Evolutionary conservation across 2,329 filamentous ascomycete species (phyloP).

Genomic region (Annulohypoxylon truncatum): DNA sequence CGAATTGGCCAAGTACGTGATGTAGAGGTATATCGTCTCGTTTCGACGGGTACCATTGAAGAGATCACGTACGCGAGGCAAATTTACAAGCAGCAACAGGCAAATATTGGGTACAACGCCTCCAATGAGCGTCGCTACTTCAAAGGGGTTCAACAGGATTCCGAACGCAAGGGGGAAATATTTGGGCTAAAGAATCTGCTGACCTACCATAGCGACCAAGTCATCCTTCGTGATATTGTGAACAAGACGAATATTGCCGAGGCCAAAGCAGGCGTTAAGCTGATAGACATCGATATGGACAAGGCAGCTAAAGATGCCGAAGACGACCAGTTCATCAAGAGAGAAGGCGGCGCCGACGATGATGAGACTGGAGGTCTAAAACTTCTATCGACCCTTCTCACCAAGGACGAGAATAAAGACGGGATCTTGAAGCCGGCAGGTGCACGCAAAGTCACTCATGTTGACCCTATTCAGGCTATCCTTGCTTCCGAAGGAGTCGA

Average conservation of each 20-base stretch:
- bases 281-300: conserved; percentile 80
- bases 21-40: conserved; percentile 93
- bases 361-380: conserved; percentile 75
- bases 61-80: conserved; percentile 97
- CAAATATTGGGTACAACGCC: conserved; percentile 95
- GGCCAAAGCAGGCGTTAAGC: conserved; percentile 83
- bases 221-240: conserved; percentile 92
- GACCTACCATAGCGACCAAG: conserved; percentile 79
- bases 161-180: conserved; percentile 87
- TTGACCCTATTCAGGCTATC: conserved; percentile 87
- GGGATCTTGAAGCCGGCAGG: conserved; percentile 51
- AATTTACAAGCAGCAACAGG: conserved; percentile 99
- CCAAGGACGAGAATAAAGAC: conserved; percentile 59
- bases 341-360: conserved; percentile 61
- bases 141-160: conserved; percentile 88
- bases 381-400: conserved; percentile 74
- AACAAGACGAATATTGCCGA: conserved; percentile 99
- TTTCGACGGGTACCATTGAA: conserved; percentile 92
- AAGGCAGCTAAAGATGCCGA: conserved; percentile 65
- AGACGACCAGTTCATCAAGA: conserved; percentile 59
- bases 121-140: conserved; percentile 95
- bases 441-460: conserved; percentile 59
- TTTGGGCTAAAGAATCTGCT: conserved; percentile 93
- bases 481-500: conserved; percentile 88
- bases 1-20: conserved; percentile 92